Percentiles rank a stretch among this genome's conserved stretches.
Conservation (phyloP, 345 rosid genomes). For the Populus tremula region DNA sequence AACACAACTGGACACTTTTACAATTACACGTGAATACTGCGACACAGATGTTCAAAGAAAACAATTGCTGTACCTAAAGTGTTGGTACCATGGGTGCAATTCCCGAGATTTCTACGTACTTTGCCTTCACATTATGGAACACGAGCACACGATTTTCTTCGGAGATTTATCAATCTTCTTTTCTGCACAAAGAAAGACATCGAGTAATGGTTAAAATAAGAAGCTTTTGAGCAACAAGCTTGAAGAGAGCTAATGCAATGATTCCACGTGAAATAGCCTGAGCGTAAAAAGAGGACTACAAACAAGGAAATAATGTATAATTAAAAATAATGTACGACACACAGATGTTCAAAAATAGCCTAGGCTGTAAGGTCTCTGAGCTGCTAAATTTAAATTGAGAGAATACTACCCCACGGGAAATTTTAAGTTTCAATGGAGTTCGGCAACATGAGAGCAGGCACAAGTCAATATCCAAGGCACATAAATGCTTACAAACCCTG, state of each 20-base stretch:
- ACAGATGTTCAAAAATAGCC: no score
- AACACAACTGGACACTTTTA: conserved; percentile 13
- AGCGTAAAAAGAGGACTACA: neutral
- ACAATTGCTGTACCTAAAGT: conserved; percentile 44
- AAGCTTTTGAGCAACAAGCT: neutral
- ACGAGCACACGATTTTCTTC: conserved; percentile 69
- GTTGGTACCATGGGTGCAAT: conserved; percentile 21
- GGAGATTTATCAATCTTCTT: conserved; percentile 79
- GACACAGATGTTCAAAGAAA: conserved; percentile 21
- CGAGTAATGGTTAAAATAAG: conserved; percentile 8
- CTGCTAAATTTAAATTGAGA: neutral
- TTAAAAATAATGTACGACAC: neutral
- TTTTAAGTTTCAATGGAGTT: neutral
- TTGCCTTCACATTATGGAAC: conserved; percentile 67
- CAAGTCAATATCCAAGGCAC: neutral
- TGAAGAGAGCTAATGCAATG: neutral
- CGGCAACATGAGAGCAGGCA: neutral
- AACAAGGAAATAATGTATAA: neutral
- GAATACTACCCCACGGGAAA: neutral
- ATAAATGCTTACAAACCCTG: neutral
- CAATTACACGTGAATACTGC: conserved; percentile 22
- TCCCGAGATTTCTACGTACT: conserved; percentile 22
- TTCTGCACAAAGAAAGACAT: conserved; percentile 47
- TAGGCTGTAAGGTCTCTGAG: neutral
- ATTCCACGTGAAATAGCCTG: neutral